Evolutionary conservation across 2,329 filamentous ascomycete species (phyloP).

Genomic region (Pseudogymnoascus sp.): DNA sequence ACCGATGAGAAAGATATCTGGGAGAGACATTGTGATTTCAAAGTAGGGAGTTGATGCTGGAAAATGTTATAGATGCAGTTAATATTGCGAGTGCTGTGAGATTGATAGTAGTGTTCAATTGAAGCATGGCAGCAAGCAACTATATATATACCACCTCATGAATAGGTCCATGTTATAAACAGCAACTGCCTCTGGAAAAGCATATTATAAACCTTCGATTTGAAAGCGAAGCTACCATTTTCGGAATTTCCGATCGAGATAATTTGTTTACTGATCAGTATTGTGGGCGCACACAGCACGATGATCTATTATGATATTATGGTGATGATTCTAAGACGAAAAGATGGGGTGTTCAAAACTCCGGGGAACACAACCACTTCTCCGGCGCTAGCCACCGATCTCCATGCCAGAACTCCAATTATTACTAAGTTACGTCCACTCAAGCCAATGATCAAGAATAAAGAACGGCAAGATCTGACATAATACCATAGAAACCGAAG

Average conservation of each 20-base stretch:
- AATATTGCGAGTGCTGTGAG: neutral
- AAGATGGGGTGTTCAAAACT: neutral
- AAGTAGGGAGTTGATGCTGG: neutral
- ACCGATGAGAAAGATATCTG: neutral
- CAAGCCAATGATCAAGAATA: neutral
- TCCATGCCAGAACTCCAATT: neutral
- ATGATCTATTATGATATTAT: neutral
- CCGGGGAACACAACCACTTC: neutral
- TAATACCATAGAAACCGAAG: too few relatives aligned
- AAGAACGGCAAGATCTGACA: too few relatives aligned
- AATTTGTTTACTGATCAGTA: neutral
- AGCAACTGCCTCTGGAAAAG: neutral
- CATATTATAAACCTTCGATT: neutral
- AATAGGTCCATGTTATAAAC: neutral
- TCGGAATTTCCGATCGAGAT: neutral
- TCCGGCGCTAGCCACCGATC: neutral
- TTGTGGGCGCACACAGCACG: neutral
- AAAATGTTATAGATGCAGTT: neutral
- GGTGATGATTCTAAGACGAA: neutral
- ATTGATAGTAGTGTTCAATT: neutral
- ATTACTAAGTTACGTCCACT: neutral
- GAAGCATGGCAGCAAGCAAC: neutral
- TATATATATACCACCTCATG: neutral
- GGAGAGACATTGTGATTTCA: neutral
- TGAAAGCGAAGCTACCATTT: neutral